A percentile compares a stretch with the other conserved stretches of the same genome.
Evolutionary conservation across 331 rosid species (phyloP).

Genomic region (Quercus lobata): DNA sequence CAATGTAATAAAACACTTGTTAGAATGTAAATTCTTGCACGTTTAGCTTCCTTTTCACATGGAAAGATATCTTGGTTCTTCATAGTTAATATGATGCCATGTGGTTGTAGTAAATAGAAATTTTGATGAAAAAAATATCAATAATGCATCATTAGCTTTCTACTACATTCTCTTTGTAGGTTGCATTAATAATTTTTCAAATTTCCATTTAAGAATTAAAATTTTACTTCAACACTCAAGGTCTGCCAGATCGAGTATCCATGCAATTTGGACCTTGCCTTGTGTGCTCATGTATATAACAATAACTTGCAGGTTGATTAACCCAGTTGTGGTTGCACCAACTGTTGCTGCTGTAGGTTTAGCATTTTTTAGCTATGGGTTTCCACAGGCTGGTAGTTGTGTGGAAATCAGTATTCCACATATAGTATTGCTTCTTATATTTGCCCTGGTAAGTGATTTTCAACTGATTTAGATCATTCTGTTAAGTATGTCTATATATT

Average conservation of each 20-base stretch:
- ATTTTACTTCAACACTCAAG: background rate
- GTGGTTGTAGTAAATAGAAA: background rate
- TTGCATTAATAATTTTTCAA: background rate
- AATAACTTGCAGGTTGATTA: slow-evolving; percentile 57
- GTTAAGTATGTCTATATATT: background rate
- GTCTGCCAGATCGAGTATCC: background rate
- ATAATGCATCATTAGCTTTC: background rate
- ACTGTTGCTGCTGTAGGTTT: slow-evolving; percentile 93
- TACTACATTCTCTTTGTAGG: background rate
- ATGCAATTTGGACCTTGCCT: background rate
- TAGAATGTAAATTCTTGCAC: background rate
- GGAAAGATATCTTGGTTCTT: background rate
- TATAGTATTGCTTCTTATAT: slow-evolving; percentile 70
- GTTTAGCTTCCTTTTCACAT: background rate
- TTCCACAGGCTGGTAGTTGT: slow-evolving; percentile 93
- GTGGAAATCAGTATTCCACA: slow-evolving; percentile 83
- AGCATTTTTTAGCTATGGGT: slow-evolving; percentile 97
- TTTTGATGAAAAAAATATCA: background rate
- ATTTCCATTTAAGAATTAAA: background rate
- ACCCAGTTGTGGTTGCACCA: slow-evolving; percentile 94
- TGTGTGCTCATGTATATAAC: background rate
- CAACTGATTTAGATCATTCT: slow-evolving; percentile 6
- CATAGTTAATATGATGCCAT: background rate
- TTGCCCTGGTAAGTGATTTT: slow-evolving; percentile 61
- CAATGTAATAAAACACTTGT: background rate